These are phyloP conservation scores for Lipomyces orientalis DNA, from an alignment of 805 yeast genomes.

Conservation along the genomic window DNA sequence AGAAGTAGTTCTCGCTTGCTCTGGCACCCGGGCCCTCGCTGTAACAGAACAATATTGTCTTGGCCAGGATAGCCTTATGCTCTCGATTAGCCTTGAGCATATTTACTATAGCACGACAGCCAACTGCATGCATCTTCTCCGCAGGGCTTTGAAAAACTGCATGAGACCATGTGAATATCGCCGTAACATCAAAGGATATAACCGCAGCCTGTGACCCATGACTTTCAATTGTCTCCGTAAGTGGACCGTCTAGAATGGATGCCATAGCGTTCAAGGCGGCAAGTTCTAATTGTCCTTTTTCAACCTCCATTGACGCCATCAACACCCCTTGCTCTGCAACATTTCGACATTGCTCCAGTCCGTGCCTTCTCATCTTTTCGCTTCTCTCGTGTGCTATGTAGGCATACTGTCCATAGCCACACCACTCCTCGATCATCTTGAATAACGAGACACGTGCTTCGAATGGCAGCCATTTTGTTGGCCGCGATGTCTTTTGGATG, in stretches of 20 bases:
- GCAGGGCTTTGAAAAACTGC: slow-evolving; percentile 62
- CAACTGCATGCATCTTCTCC: slow-evolving; percentile 66
- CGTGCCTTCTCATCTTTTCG: slow-evolving; percentile 55
- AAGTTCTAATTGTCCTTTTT: slow-evolving; percentile 68
- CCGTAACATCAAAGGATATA: slow-evolving; percentile 72
- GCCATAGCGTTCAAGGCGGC: slow-evolving; percentile 87
- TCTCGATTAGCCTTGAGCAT: slow-evolving; percentile 66
- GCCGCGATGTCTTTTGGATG: slow-evolving; percentile 44
- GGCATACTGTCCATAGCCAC: slow-evolving; percentile 79
- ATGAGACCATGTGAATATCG: slow-evolving; percentile 80
- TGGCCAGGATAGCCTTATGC: slow-evolving; percentile 57
- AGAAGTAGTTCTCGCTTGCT: slow-evolving; percentile 71
- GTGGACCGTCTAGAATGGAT: slow-evolving; percentile 69
- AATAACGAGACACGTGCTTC: slow-evolving; percentile 84
- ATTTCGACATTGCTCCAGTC: slow-evolving; percentile 48
- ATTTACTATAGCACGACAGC: slow-evolving; percentile 72
- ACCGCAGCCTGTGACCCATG: slow-evolving; percentile 54
- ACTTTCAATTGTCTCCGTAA: slow-evolving; percentile 51
- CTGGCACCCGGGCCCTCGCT: slow-evolving; percentile 55
- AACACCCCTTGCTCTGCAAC: slow-evolving; percentile 49
- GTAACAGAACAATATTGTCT: slow-evolving; percentile 76
- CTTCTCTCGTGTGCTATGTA: slow-evolving; percentile 70
- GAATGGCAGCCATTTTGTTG: slow-evolving; percentile 73
- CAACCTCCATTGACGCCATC: slow-evolving; percentile 80
- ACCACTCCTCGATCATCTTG: slow-evolving; percentile 88